Evolutionary conservation across 2,329 filamentous ascomycete species (phyloP), one percentile per base, ranked within the genome.

Genomic region (Penicillium brasilianum): DNA sequence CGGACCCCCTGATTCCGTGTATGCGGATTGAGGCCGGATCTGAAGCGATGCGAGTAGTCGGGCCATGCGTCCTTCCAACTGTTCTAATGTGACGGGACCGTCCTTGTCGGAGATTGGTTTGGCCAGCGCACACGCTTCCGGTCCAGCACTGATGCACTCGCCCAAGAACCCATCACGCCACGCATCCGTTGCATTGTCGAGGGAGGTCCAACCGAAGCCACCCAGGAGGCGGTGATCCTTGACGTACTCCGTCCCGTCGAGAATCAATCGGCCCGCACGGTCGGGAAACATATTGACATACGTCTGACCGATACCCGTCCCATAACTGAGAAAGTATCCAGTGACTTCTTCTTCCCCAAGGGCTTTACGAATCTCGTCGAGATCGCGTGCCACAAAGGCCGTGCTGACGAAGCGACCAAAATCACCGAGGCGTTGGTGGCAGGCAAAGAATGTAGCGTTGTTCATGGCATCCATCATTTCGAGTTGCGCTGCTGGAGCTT

Each of bases 221-320:
- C 64, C 64, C 5, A 64, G 25, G 1, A 64, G 43, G 1, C 62
- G 62, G 11, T 64, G 62, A 34, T 66, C 64, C 9, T 16, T 48
- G 50, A 64, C 64, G 52, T 66, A 64, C 34, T 64, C 59, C 6
- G 55, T 66, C 1, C 64, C 64, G 37, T 66, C 64, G 4, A 66
- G 60, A 1, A 66, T 63, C 39, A 66, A n/a, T 10, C 64, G 62
- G 36, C 64, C 64, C 4, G 53, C 59, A 41, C 60, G 55, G 18
- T 28, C 30, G 8, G 64, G 64, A 48, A 66, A 66, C 64, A 66
- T 66, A 44, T 61, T 66, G 22, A 59, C 64, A 58, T 65, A 65
- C 25, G 64, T 65, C 54, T 66, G 64, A 4, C 55, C 64, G 34
- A 66, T 66, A 1, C 59, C 64, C 1, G 64, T 66, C 11, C 64